phyloP scores from a whole-genome alignment of 768 basidiomycete genomes.

The Pisolithus albus region DNA sequence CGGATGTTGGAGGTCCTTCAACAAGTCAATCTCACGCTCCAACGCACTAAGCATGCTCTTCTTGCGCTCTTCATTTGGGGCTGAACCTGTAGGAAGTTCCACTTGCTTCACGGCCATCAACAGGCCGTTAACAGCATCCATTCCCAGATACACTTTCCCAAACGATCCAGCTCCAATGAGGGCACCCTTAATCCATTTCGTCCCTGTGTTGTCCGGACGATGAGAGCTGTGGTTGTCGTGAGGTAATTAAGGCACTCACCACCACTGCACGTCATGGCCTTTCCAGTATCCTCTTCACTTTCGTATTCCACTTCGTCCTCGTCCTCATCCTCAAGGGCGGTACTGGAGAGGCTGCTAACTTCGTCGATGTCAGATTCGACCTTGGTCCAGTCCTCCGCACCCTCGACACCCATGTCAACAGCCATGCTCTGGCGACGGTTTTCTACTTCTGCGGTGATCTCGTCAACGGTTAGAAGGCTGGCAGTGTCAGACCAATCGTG shows the following conservation, averaged over 20 bases:
- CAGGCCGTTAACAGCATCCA: slow-evolving; percentile 85
- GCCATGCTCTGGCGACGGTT: slow-evolving; percentile 48
- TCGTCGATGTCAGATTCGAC: slow-evolving; percentile 51
- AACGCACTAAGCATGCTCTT: slow-evolving; percentile 87
- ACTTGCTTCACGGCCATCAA: slow-evolving; percentile 99
- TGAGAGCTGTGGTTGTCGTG: slow-evolving; percentile 1
- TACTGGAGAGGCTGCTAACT: slow-evolving; percentile 39
- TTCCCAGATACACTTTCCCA: slow-evolving; percentile 91
- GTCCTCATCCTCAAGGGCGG: slow-evolving; percentile 42
- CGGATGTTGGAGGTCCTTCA: slow-evolving; percentile 87
- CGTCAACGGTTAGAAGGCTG: slow-evolving; percentile 90
- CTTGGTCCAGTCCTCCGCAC: slow-evolving; percentile 67
- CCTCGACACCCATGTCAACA: slow-evolving; percentile 39
- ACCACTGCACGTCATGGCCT: slow-evolving; percentile 50
- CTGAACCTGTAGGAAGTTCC: slow-evolving; percentile 77
- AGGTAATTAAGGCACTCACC: slow-evolving; percentile 17
- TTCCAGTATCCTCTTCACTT: slow-evolving; percentile 41
- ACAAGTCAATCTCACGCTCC: slow-evolving; percentile 89
- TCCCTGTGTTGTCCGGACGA: slow-evolving; percentile 37
- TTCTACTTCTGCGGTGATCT: slow-evolving; percentile 95
- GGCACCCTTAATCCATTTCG: slow-evolving; percentile 96
- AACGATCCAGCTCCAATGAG: slow-evolving; percentile 94
- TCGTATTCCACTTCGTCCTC: slow-evolving; percentile 39
- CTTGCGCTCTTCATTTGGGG: slow-evolving; percentile 87
- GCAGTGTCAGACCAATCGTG: slow-evolving; percentile 85